These are phyloP conservation scores for Gentiana straminea DNA, from an alignment of 257 asterid genomes.

Conservation along the genomic window DNA sequence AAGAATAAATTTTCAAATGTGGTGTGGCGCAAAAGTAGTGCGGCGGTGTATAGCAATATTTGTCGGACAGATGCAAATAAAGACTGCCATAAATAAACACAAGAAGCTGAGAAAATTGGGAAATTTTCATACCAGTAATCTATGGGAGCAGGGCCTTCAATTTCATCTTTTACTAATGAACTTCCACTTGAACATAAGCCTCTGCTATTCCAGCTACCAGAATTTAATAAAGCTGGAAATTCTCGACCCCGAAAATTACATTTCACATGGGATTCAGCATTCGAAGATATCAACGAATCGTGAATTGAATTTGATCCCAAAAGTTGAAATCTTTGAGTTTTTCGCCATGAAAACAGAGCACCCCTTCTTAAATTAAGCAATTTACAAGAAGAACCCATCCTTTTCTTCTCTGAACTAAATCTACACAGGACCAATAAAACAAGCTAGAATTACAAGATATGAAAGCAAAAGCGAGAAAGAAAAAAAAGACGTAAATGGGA, in stretches of 20 bases:
- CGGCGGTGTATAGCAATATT: too few relatives aligned
- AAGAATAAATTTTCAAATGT: not conserved
- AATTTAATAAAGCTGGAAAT: slow-evolving; percentile 7
- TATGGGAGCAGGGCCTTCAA: slow-evolving; percentile 13
- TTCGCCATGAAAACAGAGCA: not conserved
- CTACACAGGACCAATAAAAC: too few relatives aligned
- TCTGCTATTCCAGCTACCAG: slow-evolving; percentile 5
- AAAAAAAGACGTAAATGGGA: too few relatives aligned
- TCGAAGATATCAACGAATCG: slow-evolving; percentile 8
- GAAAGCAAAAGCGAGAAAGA: too few relatives aligned
- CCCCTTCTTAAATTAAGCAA: slow-evolving; percentile 23
- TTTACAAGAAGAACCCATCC: slow-evolving; percentile 28
- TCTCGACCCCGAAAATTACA: slow-evolving; percentile 15
- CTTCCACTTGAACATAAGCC: slow-evolving; percentile 20
- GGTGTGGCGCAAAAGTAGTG: not conserved
- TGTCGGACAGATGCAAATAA: too few relatives aligned
- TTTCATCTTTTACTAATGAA: slow-evolving; percentile 25
- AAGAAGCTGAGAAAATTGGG: not conserved
- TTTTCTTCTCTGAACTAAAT: not conserved
- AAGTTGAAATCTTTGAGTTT: slow-evolving; percentile 20
- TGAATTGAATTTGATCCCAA: slow-evolving; percentile 14
- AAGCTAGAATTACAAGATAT: too few relatives aligned
- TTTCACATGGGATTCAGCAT: slow-evolving; percentile 10
- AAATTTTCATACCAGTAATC: slow-evolving; percentile 40
- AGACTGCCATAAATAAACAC: too few relatives aligned